These are phyloP conservation scores for Fusarium sp. DNA, from an alignment of 2,329 filamentous ascomycete genomes.

Conservation along the genomic window DNA sequence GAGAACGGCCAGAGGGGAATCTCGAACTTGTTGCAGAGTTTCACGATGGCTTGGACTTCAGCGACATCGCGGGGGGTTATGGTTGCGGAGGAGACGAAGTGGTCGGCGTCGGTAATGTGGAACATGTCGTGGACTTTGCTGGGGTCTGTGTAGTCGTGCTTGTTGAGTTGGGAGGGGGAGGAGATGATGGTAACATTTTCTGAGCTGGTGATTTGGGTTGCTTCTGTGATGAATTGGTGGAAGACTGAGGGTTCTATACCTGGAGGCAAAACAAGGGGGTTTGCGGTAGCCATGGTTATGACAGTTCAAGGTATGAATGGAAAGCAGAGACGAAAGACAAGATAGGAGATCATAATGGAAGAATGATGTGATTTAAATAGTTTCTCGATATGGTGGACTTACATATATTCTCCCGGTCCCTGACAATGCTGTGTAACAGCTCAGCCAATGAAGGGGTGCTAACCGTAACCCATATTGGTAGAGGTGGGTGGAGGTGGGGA, in stretches of 20 bases:
- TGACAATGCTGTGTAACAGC: background rate
- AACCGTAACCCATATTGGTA: background rate
- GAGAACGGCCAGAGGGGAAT: conserved; percentile 41
- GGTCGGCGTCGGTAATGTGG: conserved; percentile 22
- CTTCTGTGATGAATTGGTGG: background rate
- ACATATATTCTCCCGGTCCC: background rate
- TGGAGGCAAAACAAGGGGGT: background rate
- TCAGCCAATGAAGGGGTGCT: background rate
- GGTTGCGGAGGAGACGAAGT: conserved; percentile 35
- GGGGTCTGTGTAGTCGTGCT: conserved; percentile 31
- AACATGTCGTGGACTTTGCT: conserved; percentile 40
- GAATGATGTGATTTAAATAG: background rate
- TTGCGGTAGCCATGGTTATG: background rate
- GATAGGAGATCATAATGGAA: rapidly evolving
- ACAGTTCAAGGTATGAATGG: background rate
- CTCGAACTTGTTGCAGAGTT: conserved; percentile 25
- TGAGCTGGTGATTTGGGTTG: background rate
- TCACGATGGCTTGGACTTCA: conserved; percentile 30
- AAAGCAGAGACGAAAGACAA: background rate
- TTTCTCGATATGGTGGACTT: background rate
- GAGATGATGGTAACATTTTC: conserved; percentile 5
- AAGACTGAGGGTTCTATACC: background rate
- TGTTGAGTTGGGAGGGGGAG: conserved; percentile 1
- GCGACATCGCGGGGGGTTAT: conserved; percentile 27
- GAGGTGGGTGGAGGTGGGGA: background rate